Conservation (phyloP, 176 grass and related monocot genomes). For the Lolium perenne region DNA sequence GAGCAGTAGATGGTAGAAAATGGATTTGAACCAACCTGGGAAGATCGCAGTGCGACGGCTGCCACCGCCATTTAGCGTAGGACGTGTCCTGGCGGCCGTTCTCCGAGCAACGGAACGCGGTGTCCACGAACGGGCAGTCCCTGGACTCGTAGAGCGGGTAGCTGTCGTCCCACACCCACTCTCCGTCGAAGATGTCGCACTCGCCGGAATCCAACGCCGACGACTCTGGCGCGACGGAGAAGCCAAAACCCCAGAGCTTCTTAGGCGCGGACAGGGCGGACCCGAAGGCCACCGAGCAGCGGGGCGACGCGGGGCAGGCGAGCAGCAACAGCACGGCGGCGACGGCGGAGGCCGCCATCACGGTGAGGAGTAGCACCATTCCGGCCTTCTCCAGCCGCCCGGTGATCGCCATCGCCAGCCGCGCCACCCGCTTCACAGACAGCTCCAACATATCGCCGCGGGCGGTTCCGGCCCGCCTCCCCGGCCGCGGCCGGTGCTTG, state of each 20-base stretch:
- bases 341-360: too few species aligned
- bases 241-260: conserved; percentile 37
- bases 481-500: too few species aligned
- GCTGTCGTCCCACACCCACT: conserved; percentile 78
- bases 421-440: too few species aligned
- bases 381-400: too few species aligned
- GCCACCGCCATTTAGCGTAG: conserved; percentile 92
- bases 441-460: too few species aligned
- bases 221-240: conserved; percentile 19
- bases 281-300: conserved; percentile 21
- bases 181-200: conserved; percentile 90
- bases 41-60: conserved; percentile 75
- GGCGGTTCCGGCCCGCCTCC: too few species aligned
- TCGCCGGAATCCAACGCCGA: background rate
- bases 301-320: too few species aligned
- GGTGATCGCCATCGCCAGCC: too few species aligned
- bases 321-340: too few species aligned
- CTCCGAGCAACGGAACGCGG: conserved; percentile 83
- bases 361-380: too few species aligned
- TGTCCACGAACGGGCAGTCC: conserved; percentile 80
- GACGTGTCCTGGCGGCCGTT: conserved; percentile 72
- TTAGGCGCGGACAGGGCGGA: conserved; percentile 23
- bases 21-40: conserved; percentile 51
- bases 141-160: conserved; percentile 85
- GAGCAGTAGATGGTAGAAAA: background rate